Evolutionary conservation across 2,329 filamentous ascomycete species (phyloP).

Genomic region (Penicillium sp.): DNA sequence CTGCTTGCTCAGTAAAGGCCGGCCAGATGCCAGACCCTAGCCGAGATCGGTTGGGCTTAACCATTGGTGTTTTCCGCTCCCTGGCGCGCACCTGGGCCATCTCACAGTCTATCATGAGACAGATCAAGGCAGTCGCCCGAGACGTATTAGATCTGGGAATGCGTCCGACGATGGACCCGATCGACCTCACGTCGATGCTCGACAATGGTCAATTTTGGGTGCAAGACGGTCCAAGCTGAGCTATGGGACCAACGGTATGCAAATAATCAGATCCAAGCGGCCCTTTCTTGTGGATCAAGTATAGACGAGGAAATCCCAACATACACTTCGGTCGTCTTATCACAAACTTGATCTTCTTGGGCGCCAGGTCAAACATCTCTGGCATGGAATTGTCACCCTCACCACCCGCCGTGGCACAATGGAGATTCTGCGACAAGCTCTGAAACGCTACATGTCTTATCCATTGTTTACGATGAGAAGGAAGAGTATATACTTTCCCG

Average conservation of each 20-base stretch:
- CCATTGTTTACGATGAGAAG: too few species aligned
- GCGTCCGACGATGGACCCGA: slow-evolving; percentile 32
- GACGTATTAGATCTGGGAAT: slow-evolving; percentile 54
- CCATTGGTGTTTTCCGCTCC: slow-evolving; percentile 67
- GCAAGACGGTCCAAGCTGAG: slow-evolving; percentile 24
- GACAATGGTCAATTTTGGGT: slow-evolving; percentile 35
- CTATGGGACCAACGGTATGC: background rate
- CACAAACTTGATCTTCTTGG: too few species aligned
- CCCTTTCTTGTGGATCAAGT: background rate
- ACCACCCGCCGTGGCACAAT: too few species aligned
- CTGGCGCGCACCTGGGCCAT: slow-evolving; percentile 67
- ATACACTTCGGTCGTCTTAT: too few species aligned
- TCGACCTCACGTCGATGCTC: slow-evolving; percentile 33
- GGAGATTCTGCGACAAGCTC: too few species aligned
- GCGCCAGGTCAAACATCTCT: too few species aligned
- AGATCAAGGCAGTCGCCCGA: slow-evolving; percentile 73
- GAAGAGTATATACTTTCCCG: too few species aligned
- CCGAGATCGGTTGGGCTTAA: slow-evolving; percentile 67
- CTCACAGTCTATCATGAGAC: slow-evolving; percentile 61
- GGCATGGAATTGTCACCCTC: too few species aligned
- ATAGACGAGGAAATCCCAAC: too few species aligned
- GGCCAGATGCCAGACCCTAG: slow-evolving; percentile 52
- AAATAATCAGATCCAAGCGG: background rate
- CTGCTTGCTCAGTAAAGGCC: slow-evolving; percentile 63
- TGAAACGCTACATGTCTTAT: too few species aligned